A percentile compares a stretch with the other conserved stretches of the same genome.
Conservation (phyloP, 305 asterid species). For the Fraxinus latifolia region DNA sequence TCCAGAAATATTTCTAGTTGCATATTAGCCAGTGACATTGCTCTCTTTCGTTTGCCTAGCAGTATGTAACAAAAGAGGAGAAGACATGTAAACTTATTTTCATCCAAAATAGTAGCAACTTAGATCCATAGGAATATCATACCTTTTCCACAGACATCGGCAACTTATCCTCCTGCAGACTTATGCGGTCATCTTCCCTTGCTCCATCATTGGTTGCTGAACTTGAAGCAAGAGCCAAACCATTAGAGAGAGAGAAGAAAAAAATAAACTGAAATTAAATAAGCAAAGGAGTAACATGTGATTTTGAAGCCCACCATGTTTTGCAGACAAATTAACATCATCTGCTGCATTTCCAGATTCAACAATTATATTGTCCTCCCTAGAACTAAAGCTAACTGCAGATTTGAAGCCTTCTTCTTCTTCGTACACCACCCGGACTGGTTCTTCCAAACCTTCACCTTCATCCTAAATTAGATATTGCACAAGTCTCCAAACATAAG, state of each 20-base stretch:
- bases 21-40: neutral
- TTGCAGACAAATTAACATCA: slow-evolving; percentile 21
- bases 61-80: neutral
- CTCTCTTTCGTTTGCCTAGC: neutral
- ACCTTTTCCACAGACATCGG: slow-evolving; percentile 37
- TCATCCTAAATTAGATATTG: slow-evolving; percentile 50
- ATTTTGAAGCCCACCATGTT: slow-evolving; percentile 38
- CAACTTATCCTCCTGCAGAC: slow-evolving; percentile 26
- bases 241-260: neutral
- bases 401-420: slow-evolving; percentile 44
- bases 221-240: slow-evolving; percentile 23
- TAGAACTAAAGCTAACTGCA: slow-evolving; percentile 34
- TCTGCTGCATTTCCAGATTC: slow-evolving; percentile 34
- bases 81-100: neutral
- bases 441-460: slow-evolving; percentile 56
- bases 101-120: neutral
- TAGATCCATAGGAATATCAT: slow-evolving; percentile 11
- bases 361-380: slow-evolving; percentile 30
- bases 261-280: slow-evolving; percentile 4
- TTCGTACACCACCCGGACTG: slow-evolving; percentile 57
- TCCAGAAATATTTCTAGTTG: neutral
- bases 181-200: slow-evolving; percentile 29
- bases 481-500: slow-evolving; percentile 11
- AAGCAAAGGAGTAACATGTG: neutral
- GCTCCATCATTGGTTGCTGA: slow-evolving; percentile 35